Conservation (phyloP, 768 basidiomycete genomes). For the Mycena maculata region DNA sequence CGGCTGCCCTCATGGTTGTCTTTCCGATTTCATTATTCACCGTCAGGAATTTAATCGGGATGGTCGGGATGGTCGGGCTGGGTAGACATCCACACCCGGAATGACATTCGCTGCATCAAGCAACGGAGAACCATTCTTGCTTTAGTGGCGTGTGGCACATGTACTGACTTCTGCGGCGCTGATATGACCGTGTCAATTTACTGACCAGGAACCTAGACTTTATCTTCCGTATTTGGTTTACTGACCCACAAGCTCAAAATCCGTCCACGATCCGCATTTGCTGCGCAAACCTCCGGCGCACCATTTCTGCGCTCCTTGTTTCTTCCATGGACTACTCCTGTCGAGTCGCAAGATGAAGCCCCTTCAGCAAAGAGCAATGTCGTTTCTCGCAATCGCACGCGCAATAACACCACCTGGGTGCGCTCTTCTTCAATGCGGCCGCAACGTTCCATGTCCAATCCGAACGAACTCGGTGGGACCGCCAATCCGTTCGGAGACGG, state of each 20-base stretch:
- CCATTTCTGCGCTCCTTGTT: constrained; percentile 54
- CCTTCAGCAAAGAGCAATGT: not conserved
- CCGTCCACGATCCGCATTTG: constrained; percentile 38
- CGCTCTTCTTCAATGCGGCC: constrained; percentile 31
- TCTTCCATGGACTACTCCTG: constrained; percentile 39
- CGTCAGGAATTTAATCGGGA: too few relatives aligned
- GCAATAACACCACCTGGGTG: constrained; percentile 30
- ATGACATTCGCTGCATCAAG: constrained; percentile 28
- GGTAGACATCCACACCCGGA: too few relatives aligned
- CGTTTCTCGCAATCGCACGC: constrained; percentile 20
- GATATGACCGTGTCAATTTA: constrained; percentile 21
- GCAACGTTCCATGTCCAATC: constrained; percentile 47
- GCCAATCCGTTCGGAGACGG: constrained; percentile 31
- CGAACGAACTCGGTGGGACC: constrained; percentile 41
- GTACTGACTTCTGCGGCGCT: constrained; percentile 16
- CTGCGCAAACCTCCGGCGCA: constrained; percentile 33
- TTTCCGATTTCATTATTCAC: too few relatives aligned
- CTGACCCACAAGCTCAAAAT: constrained; percentile 68
- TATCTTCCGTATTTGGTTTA: constrained; percentile 70
- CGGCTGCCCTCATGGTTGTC: not conserved
- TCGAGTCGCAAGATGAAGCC: constrained; percentile 36
- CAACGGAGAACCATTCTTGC: constrained; percentile 23
- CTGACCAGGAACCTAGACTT: constrained; percentile 54
- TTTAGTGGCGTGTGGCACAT: constrained; percentile 25
- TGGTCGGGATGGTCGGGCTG: too few relatives aligned